phyloP scores from a whole-genome alignment of 2,329 filamentous ascomycete genomes.

The Alternaria brassicicola region DNA sequence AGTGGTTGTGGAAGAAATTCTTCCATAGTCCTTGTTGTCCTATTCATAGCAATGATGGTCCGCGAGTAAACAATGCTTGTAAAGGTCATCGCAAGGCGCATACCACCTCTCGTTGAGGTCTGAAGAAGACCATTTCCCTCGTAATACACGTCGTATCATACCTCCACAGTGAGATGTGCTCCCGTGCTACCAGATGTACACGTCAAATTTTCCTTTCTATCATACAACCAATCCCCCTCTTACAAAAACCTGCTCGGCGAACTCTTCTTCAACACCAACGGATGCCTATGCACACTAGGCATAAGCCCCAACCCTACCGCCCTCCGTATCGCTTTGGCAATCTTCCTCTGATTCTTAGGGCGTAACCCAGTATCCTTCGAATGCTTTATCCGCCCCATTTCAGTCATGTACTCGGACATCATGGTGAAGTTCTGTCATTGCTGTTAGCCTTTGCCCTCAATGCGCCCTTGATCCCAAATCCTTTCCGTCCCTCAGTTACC shows the following conservation, averaged over 20 bases:
- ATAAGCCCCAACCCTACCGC: constrained; percentile 89
- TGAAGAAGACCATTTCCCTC: not conserved
- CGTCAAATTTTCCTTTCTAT: not conserved
- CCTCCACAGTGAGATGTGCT: not conserved
- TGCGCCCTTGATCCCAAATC: no score
- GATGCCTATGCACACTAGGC: constrained; percentile 88
- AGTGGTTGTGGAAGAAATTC: not conserved
- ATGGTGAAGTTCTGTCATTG: constrained; percentile 81
- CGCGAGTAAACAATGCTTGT: no score
- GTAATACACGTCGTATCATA: not conserved
- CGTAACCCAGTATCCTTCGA: constrained; percentile 77
- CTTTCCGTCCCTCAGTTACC: no score
- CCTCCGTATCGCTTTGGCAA: constrained; percentile 89
- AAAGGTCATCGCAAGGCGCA: not conserved
- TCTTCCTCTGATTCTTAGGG: constrained; percentile 87
- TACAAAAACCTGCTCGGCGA: constrained; percentile 30
- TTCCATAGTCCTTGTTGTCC: no score
- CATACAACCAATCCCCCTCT: not conserved
- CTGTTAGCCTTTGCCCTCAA: not conserved
- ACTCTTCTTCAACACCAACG: constrained; percentile 52
- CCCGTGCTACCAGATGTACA: not conserved
- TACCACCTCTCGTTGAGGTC: not conserved
- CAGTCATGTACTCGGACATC: constrained; percentile 85
- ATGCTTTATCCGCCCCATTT: constrained; percentile 84
- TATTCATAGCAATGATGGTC: no score